Conservation (phyloP, 495 filamentous ascomycete genomes). For the Tetracladium setigerum region DNA sequence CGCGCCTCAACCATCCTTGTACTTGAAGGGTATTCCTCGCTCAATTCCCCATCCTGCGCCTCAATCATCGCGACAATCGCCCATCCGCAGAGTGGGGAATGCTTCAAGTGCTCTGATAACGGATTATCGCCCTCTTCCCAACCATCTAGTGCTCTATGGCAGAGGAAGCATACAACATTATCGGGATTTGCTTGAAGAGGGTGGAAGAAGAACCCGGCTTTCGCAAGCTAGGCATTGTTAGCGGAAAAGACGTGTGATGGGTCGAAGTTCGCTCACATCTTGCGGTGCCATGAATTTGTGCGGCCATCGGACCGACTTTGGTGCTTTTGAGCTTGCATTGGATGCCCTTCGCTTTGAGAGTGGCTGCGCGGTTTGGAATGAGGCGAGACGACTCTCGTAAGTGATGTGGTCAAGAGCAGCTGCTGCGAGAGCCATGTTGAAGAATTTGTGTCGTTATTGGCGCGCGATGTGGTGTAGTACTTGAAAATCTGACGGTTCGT, state of each 20-base stretch:
- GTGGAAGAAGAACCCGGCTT: slow-evolving; percentile 84
- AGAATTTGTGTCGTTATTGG: not conserved
- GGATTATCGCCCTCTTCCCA: slow-evolving; percentile 86
- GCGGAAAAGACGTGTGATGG: not conserved
- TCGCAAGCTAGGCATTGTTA: slow-evolving; percentile 47
- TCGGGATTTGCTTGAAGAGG: slow-evolving; percentile 67
- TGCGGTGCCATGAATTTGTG: slow-evolving; percentile 57
- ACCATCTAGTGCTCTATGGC: slow-evolving; percentile 68
- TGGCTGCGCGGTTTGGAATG: slow-evolving; percentile 57
- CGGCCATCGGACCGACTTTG: slow-evolving; percentile 66
- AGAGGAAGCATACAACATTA: slow-evolving; percentile 86
- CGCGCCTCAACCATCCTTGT: slow-evolving; percentile 66
- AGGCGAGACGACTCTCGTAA: slow-evolving; percentile 65
- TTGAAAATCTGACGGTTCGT: not conserved
- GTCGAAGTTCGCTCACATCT: slow-evolving; percentile 41
- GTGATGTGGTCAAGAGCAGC: slow-evolving; percentile 41
- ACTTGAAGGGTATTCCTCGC: slow-evolving; percentile 63
- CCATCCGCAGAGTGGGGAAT: slow-evolving; percentile 78
- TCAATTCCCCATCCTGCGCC: slow-evolving; percentile 52
- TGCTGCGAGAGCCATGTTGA: slow-evolving; percentile 21
- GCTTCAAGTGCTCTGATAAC: slow-evolving; percentile 73
- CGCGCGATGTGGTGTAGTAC: not conserved
- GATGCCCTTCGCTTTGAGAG: slow-evolving; percentile 61
- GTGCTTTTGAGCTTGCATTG: slow-evolving; percentile 44
- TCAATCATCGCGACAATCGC: slow-evolving; percentile 72